phyloP scores from a whole-genome alignment of 306 rosid species.

The Quercus dentata region DNA sequence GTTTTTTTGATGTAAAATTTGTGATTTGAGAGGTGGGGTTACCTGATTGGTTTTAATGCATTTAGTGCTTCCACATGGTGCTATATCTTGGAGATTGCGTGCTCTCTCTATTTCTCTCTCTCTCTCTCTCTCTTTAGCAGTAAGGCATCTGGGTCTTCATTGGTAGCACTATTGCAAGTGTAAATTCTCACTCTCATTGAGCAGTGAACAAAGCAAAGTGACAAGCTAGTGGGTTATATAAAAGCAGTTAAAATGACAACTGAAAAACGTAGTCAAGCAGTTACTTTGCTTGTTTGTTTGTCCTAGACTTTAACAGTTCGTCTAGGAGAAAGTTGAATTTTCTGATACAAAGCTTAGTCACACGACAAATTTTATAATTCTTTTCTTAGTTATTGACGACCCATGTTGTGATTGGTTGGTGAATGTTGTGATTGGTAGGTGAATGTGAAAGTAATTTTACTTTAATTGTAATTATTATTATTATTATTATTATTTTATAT shows the following conservation, averaged over 20 bases:
- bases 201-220: neutral
- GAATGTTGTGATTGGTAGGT: no score
- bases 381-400: no score
- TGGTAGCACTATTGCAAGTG: neutral
- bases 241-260: neutral
- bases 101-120: neutral
- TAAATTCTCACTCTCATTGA: neutral
- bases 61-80: conserved; percentile 70
- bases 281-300: neutral
- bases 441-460: no score
- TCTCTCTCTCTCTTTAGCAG: neutral
- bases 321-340: neutral
- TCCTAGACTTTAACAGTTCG: neutral
- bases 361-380: no score
- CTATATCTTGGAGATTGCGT: conserved; percentile 16
- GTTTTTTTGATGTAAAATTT: conserved; percentile 15
- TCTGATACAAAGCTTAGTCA: no score
- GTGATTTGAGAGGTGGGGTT: conserved; percentile 40
- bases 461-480: no score
- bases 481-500: no score
- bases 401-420: no score
- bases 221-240: neutral
- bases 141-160: neutral
- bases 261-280: neutral
- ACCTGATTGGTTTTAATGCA: conserved; percentile 39